Conservation (phyloP, 768 basidiomycete species). For the Chalciporus piperatus region DNA sequence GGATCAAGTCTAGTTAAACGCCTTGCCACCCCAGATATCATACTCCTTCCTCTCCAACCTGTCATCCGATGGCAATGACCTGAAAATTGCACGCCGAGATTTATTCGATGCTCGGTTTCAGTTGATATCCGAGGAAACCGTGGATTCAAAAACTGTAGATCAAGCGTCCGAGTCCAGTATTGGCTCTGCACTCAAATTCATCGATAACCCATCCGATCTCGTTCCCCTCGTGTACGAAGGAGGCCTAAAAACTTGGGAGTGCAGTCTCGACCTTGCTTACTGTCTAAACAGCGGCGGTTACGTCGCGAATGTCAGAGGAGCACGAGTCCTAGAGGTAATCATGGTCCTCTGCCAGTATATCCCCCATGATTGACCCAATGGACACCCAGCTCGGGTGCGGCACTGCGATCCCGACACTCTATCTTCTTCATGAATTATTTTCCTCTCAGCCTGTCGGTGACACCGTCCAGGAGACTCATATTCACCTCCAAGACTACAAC, state of each 20-base stretch:
- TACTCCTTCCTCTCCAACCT: constrained; percentile 71
- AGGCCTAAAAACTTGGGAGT: constrained; percentile 98
- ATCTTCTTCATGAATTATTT: constrained; percentile 64
- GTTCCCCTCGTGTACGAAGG: constrained; percentile 94
- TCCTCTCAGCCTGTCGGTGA: constrained; percentile 22
- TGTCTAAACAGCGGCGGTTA: constrained; percentile 45
- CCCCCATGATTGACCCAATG: neutral
- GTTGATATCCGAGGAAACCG: constrained; percentile 59
- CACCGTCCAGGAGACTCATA: constrained; percentile 37
- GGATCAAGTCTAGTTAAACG: constrained; percentile 51
- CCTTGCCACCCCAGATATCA: constrained; percentile 71
- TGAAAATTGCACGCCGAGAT: constrained; percentile 70
- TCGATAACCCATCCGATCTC: constrained; percentile 86
- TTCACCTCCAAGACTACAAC: constrained; percentile 95
- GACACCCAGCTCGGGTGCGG: constrained; percentile 81
- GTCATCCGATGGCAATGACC: constrained; percentile 31
- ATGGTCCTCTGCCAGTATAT: neutral
- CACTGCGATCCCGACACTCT: constrained; percentile 81
- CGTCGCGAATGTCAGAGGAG: constrained; percentile 38
- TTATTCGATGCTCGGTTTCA: constrained; percentile 97
- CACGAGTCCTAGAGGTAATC: constrained; percentile 67
- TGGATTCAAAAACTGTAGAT: constrained; percentile 27
- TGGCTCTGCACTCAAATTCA: constrained; percentile 50
- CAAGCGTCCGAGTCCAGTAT: constrained; percentile 10
- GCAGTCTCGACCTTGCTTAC: constrained; percentile 80